Base-by-base conservation (phyloP, 257 asterid genomes). In the Henckelia pumila region DNA sequence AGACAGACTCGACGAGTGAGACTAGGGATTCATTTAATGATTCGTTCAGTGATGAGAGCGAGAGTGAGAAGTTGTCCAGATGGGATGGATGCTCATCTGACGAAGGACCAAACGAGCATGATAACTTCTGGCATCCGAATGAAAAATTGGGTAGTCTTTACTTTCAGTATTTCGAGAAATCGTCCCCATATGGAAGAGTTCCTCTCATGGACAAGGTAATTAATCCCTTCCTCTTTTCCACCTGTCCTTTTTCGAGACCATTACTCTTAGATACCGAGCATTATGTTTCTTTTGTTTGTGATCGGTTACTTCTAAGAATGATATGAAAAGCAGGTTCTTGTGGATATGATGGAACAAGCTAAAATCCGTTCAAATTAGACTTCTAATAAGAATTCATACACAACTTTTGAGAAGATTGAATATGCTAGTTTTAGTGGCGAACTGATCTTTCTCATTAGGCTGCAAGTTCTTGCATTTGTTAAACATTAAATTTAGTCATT, bases 51-150 rank as follows among this genome's bases (percentile, higher is more conserved):
- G 85, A 82, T 21, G 88, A 80, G 77, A 80, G 85, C 13, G 87
- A 79, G 80, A 75, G 83, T 16, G 87, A 82, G 26, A 82, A 82
- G 83, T 73, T 77, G 7, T 83, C 83, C 6, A 75, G 83, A 77
- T 83, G 88, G 85, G 88, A 83, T 67, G 88, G 88, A n/a, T 77
- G 81, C 71, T 83, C 88, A 3, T 83, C 88, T 14, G 88, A 83
- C 11, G 88, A 83, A 58, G 88, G 80, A 28, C 59, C 59, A 1
- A 75, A 53, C 26, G 85, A 81, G 63, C 79, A 66, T 17, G 83
- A 83, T 58, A 65, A 72, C 20, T 71, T 70, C 29, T 69, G 76
- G 71, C 79, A 75, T 25, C 29, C 61, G 61, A 78, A 80, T 73
- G 85, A 83, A 29, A 72, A 77, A 67, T 83, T 69, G 83, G 85